phyloP scores from a whole-genome alignment of 768 basidiomycete genomes.

The Rhizopogon sp. region DNA sequence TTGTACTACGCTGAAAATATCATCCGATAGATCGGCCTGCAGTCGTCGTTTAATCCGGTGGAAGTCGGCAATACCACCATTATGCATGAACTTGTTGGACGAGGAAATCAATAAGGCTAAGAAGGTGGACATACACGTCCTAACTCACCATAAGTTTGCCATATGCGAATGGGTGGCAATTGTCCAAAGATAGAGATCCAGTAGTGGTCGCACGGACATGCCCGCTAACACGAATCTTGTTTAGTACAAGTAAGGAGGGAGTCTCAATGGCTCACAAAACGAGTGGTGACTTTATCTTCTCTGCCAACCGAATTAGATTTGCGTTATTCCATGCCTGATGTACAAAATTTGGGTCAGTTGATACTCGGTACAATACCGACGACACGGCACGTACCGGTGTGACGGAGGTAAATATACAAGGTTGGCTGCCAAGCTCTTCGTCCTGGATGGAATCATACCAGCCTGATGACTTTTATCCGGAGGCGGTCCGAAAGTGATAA shows the following conservation, averaged over 20 bases:
- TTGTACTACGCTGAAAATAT: constrained; percentile 79
- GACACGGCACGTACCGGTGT: constrained; percentile 59
- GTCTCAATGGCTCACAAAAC: constrained; percentile 65
- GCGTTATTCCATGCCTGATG: constrained; percentile 92
- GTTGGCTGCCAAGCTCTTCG: constrained; percentile 78
- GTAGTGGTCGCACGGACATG: constrained; percentile 95
- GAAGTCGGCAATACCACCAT: constrained; percentile 90
- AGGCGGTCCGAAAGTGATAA: neutral
- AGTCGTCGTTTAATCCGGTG: constrained; percentile 72
- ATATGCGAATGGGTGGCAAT: constrained; percentile 92
- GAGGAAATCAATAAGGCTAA: neutral
- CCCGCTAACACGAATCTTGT: constrained; percentile 39
- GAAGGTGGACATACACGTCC: neutral
- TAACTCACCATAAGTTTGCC: constrained; percentile 81
- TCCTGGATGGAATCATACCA: constrained; percentile 92
- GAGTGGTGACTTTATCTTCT: constrained; percentile 94
- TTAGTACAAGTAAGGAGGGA: neutral
- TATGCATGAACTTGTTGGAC: constrained; percentile 84
- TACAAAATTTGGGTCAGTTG: constrained; percentile 6
- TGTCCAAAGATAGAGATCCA: constrained; percentile 86
- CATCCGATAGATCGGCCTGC: constrained; percentile 73
- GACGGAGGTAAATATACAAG: constrained; percentile 94
- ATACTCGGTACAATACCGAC: neutral
- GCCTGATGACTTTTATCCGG: constrained; percentile 37
- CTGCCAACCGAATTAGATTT: constrained; percentile 88